Percentiles rank a stretch among this genome's conserved stretches.
Conservation (phyloP, 306 rosid species). For the Nissolia schottii region DNA sequence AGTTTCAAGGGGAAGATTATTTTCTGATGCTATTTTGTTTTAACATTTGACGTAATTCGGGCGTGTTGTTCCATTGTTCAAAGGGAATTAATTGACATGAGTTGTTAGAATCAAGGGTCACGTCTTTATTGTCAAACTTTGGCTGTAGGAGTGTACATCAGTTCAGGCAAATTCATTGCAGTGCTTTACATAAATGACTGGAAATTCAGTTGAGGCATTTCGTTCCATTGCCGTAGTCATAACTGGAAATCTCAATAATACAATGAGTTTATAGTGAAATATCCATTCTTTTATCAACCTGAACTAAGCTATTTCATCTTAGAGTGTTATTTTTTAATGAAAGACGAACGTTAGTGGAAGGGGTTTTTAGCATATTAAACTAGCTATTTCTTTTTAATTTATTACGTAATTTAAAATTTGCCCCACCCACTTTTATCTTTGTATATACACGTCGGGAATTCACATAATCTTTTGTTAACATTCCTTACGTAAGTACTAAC, state of each 20-base stretch:
- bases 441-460: too few species aligned
- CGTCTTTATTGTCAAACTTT: neutral
- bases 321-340: too few species aligned
- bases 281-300: too few species aligned
- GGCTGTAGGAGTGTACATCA: neutral
- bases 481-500: neutral
- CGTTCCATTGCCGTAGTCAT: neutral
- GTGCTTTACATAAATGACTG: neutral
- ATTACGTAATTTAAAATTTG: too few species aligned
- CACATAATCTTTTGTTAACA: too few species aligned
- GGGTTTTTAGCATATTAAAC: too few species aligned
- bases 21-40: neutral
- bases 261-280: too few species aligned
- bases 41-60: neutral
- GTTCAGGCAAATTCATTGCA: too few species aligned
- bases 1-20: constrained; percentile 12
- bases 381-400: too few species aligned
- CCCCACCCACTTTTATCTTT: too few species aligned
- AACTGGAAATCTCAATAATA: neutral
- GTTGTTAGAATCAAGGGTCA: neutral
- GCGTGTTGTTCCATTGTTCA: neutral
- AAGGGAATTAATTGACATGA: neutral
- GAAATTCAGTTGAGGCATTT: neutral
- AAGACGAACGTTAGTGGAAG: too few species aligned
- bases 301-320: too few species aligned